Conservation (phyloP, 2,329 filamentous ascomycete species). For the Aspergillus udagawae region DNA sequence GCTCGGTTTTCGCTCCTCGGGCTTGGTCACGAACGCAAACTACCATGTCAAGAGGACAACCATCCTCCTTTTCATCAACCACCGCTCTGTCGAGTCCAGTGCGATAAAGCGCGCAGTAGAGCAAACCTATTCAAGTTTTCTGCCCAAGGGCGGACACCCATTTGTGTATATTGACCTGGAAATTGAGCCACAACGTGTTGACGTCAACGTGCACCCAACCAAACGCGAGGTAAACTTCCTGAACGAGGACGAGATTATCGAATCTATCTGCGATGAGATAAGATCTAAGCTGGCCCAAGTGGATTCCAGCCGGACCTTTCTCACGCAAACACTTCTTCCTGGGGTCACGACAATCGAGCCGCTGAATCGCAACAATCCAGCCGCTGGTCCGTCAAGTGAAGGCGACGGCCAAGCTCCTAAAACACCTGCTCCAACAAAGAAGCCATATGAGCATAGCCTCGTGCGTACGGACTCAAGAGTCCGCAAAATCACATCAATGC, state of each 20-base stretch:
- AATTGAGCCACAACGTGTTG: constrained; percentile 86
- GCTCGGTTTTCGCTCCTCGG: constrained; percentile 79
- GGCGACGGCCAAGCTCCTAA: constrained; percentile 36
- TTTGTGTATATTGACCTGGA: constrained; percentile 90
- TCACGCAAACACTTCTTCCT: constrained; percentile 85
- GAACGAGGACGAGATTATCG: constrained; percentile 94
- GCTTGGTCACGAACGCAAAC: constrained; percentile 87
- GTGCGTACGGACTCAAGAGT: constrained; percentile 83
- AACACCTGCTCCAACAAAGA: constrained; percentile 40
- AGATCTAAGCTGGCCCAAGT: constrained; percentile 75
- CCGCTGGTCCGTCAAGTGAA: constrained; percentile 12
- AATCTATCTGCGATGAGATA: constrained; percentile 76
- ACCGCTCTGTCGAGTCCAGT: constrained; percentile 85
- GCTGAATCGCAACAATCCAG: constrained; percentile 18
- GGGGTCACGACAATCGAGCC: constrained; percentile 51
- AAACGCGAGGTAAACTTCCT: constrained; percentile 96
- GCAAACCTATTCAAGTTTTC: constrained; percentile 78
- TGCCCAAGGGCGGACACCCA: constrained; percentile 91
- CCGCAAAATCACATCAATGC: constrained; percentile 96
- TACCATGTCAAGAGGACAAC: constrained; percentile 88
- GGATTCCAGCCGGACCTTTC: constrained; percentile 89
- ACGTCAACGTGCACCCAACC: constrained; percentile 96
- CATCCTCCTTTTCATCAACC: constrained; percentile 91
- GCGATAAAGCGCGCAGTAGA: constrained; percentile 86
- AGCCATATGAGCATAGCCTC: constrained; percentile 78